Conservation (phyloP, 768 basidiomycete species). For the Hypsizygus marmoreus region DNA sequence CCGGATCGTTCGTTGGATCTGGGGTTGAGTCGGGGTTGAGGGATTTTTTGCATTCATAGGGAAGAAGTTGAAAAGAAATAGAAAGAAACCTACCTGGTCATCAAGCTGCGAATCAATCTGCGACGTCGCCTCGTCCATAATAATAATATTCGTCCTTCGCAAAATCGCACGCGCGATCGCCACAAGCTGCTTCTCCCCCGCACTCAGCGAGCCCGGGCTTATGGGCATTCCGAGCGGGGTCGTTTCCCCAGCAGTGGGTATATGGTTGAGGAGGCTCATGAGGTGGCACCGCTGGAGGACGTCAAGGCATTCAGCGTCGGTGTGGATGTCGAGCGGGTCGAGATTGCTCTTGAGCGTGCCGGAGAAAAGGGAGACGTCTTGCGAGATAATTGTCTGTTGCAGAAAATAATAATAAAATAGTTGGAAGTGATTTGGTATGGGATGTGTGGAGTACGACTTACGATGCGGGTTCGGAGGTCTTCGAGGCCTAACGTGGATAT, state of each 20-base stretch:
- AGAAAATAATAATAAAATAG: neutral
- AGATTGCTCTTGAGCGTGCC: conserved; percentile 75
- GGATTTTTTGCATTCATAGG: too few species aligned
- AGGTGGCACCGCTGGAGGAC: conserved; percentile 70
- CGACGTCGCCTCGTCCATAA: conserved; percentile 80
- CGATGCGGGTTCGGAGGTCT: conserved; percentile 64
- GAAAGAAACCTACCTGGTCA: conserved; percentile 48
- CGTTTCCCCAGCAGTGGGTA: conserved; percentile 30
- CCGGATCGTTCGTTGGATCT: conserved; percentile 76
- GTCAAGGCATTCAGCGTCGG: conserved; percentile 62
- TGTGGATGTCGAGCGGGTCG: conserved; percentile 63
- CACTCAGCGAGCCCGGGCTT: conserved; percentile 66
- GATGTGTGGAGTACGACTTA: too few species aligned
- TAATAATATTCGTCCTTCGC: conserved; percentile 63
- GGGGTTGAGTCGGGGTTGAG: neutral
- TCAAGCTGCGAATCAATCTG: conserved; percentile 73
- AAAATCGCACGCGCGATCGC: conserved; percentile 71
- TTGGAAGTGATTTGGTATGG: neutral
- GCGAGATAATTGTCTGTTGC: conserved; percentile 66
- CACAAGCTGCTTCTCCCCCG: conserved; percentile 78
- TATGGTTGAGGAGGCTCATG: conserved; percentile 41
- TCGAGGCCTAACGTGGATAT: conserved; percentile 67
- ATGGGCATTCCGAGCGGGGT: conserved; percentile 61
- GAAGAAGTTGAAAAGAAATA: neutral
- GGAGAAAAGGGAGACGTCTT: conserved; percentile 74